Evolutionary conservation across 148 eudicot genomes (phyloP).

Genomic region (Chenopodium quinoa): DNA sequence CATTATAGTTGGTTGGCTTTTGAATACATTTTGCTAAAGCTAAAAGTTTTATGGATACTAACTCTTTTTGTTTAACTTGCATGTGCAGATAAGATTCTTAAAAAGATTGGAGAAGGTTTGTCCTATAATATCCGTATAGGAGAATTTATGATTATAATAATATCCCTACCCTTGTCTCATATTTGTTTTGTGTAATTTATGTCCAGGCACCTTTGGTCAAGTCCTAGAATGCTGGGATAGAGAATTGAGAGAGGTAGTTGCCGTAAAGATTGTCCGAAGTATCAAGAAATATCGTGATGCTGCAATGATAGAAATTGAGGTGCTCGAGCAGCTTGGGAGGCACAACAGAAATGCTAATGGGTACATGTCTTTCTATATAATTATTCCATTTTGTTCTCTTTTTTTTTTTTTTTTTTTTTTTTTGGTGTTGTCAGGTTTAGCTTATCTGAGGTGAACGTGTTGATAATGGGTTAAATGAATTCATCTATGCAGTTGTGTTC

Average conservation of each 20-base stretch:
- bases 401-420: conserved; percentile 1
- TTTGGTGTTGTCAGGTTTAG: conserved; percentile 17
- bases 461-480: conserved; percentile 46
- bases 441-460: conserved; percentile 23
- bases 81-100: conserved; percentile 63
- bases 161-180: not conserved
- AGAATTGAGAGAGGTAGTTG: conserved; percentile 61
- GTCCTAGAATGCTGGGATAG: conserved; percentile 82
- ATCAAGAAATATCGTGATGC: conserved; percentile 95
- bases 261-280: conserved; percentile 75
- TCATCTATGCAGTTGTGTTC: conserved; percentile 97
- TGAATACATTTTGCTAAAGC: not conserved
- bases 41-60: not conserved
- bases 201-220: conserved; percentile 72
- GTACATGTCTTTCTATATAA: conserved; percentile 34
- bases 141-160: not conserved
- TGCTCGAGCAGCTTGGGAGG: conserved; percentile 82
- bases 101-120: conserved; percentile 80
- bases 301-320: conserved; percentile 88
- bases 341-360: conserved; percentile 73
- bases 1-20: not conserved
- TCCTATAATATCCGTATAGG: not conserved
- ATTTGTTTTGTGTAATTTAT: conserved; percentile 6
- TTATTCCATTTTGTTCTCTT: not conserved
- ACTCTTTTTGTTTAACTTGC: conserved; percentile 10